Evolutionary conservation across 1,284 basidiomycete species (phyloP), one percentile per base, ranked within the genome.

Genomic region (Grifola frondosa): DNA sequence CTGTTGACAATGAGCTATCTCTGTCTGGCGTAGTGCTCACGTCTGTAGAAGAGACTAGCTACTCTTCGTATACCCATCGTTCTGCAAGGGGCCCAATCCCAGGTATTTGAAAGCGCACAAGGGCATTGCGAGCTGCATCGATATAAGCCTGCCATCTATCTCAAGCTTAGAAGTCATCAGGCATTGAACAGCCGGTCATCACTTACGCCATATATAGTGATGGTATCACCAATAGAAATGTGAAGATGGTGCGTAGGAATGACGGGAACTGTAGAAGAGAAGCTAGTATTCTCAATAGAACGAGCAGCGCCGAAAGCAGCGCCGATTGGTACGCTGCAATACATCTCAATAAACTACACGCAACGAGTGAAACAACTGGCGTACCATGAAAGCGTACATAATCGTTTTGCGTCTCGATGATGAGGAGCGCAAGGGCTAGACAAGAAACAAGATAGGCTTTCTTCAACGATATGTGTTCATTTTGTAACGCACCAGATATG

Each of bases 371-470:
- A 23, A 34, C 20, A 26, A 12, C 6, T 22, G 23, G 60, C 77
- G 56, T 45, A 86, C 86, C 83, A 60, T 89, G 87, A 63, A 89
- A 90, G 42, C 88, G 80, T 50, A 90, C 81, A 56, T 81, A 88
- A 64, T 90, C 87, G 54, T 88, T 89, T 52, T 81, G 77, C 8
- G 84, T 91, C 63, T 91, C 88, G 16, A 84, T 52, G n/a, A 90
- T 78, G 7, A 91, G 74, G 30, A 91, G 67, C 1, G 73, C 24
- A 21, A 90, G 63, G 3, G 87, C 88, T 90, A 49, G n/a, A 42
- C 4, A 20, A 26, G 35, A 16, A 30, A 45, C 30, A 19, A 46
- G 43, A 48, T 40, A 17, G 24, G 21, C 23, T 17, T 24, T 23
- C 11, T 15, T 17, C 19, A 28, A 16, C 37, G 30, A 30, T 25